Base-by-base conservation (phyloP, 2,329 filamentous ascomycete species). In the Phyllosticta citrichinensis region DNA sequence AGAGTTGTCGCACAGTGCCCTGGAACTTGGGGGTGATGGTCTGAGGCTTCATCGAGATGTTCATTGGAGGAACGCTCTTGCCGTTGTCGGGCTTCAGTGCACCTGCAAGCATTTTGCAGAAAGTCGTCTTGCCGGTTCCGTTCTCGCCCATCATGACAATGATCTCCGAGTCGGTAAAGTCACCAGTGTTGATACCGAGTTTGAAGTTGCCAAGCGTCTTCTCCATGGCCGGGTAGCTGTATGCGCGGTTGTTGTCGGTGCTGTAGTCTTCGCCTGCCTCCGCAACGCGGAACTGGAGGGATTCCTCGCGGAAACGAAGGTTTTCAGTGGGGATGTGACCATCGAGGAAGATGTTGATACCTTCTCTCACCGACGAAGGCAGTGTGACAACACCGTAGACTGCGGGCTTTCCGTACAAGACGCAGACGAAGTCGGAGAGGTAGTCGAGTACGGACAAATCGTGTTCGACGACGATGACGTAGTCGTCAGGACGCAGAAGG, bases 121-220 rank as follows among this genome's bases (percentile, higher is more conserved):
- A 99, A 5, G 94, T 99, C 1, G 94, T 99, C 83, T 99, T 97
- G 75, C 95, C 95, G 40, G 95, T 99, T 78, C 94, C 94, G 78
- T 99, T 99, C 80, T 97, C 93, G 68, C 94, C 94, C 94, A 99
- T 97, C 91, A 99, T 96, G 52, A 99, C 94, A 62, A 99, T 85
- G 68, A 99, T 99, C 74, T 99, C 94, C 0, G 94, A 99, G 75
- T 99, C 93, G 20, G 94, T 97, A 74, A 99, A 99, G 63, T 87
- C 81, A 68, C 95, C 94, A 24, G 83, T 62, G 55, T 97, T 88
- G 66, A 99, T 86, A 62, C 77, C 83, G 57, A 99, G 84, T 69
- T 88, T 85, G 83, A 99, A 99, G 74, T 82, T 83, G 63, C 92
- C 94, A 47, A 97, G 81, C 0, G 89, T 94, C 83, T 97, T 97